A percentile compares a stretch with the other conserved stretches of the same genome.
Conservation (phyloP, 148 eudicot species). For the Bassia scoparia region DNA sequence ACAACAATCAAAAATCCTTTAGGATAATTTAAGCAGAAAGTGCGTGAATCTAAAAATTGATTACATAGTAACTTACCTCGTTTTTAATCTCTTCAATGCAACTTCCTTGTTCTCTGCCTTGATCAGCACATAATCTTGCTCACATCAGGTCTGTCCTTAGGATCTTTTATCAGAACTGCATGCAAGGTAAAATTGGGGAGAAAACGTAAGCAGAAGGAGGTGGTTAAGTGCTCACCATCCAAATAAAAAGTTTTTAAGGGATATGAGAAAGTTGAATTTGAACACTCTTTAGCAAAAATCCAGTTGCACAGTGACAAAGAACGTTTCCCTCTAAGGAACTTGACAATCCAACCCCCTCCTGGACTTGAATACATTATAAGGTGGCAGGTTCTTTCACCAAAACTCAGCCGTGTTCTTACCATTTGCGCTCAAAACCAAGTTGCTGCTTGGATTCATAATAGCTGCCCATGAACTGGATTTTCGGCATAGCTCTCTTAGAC, state of each 20-base stretch:
- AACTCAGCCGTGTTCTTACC: slow-evolving; percentile 37
- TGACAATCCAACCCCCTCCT: slow-evolving; percentile 73
- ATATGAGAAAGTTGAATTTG: not conserved
- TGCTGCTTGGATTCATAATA: slow-evolving; percentile 42
- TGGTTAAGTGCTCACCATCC: not conserved
- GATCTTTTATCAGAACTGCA: slow-evolving; percentile 89
- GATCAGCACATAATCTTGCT: slow-evolving; percentile 82
- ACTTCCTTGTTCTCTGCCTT: slow-evolving; percentile 75
- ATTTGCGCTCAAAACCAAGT: slow-evolving; percentile 48
- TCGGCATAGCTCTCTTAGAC: slow-evolving; percentile 47
- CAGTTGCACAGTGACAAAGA: slow-evolving; percentile 88
- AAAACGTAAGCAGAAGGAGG: slow-evolving; percentile 7
- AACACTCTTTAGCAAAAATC: slow-evolving; percentile 93
- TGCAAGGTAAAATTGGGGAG: not conserved
- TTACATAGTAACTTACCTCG: slow-evolving; percentile 43
- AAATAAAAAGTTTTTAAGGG: not conserved
- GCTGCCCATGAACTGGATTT: slow-evolving; percentile 39
- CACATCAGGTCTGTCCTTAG: slow-evolving; percentile 84
- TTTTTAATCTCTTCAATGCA: slow-evolving; percentile 66
- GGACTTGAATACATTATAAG: slow-evolving; percentile 43
- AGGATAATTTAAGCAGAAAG: slow-evolving; percentile 3
- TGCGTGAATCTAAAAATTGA: not conserved
- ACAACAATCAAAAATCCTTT: slow-evolving; percentile 7
- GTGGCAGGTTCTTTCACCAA: slow-evolving; percentile 45
- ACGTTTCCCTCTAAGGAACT: slow-evolving; percentile 67